Evolutionary conservation across 2,329 filamentous ascomycete species (phyloP).

Genomic region (Colletotrichum theobromicola): DNA sequence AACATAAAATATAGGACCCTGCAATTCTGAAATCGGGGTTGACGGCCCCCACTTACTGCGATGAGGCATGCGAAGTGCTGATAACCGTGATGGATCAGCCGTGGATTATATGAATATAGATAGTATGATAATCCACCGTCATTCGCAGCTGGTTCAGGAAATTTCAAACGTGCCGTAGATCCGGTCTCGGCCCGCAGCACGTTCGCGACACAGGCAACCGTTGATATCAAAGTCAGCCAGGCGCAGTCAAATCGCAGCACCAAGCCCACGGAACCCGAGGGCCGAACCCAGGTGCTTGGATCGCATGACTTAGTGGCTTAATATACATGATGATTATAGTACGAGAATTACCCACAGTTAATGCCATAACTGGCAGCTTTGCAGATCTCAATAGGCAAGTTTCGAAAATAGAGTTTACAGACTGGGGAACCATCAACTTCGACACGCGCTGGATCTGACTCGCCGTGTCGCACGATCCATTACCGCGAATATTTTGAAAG

Average conservation of each 20-base stretch:
- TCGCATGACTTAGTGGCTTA: neutral
- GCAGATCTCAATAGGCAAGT: neutral
- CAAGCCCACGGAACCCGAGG: neutral
- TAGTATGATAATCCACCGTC: neutral
- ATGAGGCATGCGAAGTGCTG: neutral
- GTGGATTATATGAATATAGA: neutral
- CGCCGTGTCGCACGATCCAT: neutral
- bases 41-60: accelerated
- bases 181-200: neutral
- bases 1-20: neutral
- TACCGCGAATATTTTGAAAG: neutral
- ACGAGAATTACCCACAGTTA: neutral
- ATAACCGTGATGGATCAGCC: neutral
- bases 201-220: neutral
- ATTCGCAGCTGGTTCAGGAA: neutral
- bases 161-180: neutral
- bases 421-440: neutral
- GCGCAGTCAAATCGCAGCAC: neutral
- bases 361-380: neutral
- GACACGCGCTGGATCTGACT: neutral
- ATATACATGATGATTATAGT: neutral
- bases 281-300: neutral
- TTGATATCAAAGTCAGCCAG: neutral
- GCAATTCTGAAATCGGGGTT: neutral
- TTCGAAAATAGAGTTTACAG: neutral